Conservation (phyloP, 352 stramenopile genomes). For the Elongisporangium undulatum region DNA sequence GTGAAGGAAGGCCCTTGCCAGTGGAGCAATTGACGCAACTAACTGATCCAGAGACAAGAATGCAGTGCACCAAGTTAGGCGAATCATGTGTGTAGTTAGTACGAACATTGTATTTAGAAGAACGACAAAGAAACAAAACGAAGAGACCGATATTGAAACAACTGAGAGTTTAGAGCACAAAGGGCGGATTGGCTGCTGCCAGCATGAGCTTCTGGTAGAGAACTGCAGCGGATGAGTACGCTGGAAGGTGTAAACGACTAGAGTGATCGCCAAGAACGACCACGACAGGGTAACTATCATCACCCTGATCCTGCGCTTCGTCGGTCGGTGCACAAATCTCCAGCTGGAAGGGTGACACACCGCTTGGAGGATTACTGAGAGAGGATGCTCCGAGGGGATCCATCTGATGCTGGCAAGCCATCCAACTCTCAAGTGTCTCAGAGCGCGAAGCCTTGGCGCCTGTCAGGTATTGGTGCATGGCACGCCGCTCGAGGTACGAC, state of each 20-base stretch:
- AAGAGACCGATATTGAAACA: neutral
- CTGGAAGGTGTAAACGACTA: slow-evolving; percentile 48
- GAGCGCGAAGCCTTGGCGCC: slow-evolving; percentile 8
- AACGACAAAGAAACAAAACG: slow-evolving; percentile 16
- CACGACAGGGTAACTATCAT: slow-evolving; percentile 59
- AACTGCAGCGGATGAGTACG: slow-evolving; percentile 41
- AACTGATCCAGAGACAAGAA: neutral
- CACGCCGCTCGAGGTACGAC: slow-evolving; percentile 35
- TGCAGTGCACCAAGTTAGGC: neutral
- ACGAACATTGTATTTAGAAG: slow-evolving; percentile 43
- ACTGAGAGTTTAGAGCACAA: slow-evolving; percentile 1
- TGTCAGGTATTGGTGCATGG: slow-evolving; percentile 48
- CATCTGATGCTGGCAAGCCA: neutral
- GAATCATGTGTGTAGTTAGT: neutral
- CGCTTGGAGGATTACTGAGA: neutral
- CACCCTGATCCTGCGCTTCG: slow-evolving; percentile 39
- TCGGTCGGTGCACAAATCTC: slow-evolving; percentile 37
- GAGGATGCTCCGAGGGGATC: neutral
- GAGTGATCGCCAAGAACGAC: slow-evolving; percentile 15
- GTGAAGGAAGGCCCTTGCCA: neutral
- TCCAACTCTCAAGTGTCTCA: neutral
- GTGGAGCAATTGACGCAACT: neutral
- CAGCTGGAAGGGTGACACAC: slow-evolving; percentile 21
- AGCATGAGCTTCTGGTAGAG: slow-evolving; percentile 60
- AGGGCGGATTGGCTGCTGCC: slow-evolving; percentile 36